Percentiles rank a stretch among this genome's conserved stretches.
Evolutionary conservation across 768 basidiomycete genomes (phyloP).

Genomic region (Clavulina sp.): DNA sequence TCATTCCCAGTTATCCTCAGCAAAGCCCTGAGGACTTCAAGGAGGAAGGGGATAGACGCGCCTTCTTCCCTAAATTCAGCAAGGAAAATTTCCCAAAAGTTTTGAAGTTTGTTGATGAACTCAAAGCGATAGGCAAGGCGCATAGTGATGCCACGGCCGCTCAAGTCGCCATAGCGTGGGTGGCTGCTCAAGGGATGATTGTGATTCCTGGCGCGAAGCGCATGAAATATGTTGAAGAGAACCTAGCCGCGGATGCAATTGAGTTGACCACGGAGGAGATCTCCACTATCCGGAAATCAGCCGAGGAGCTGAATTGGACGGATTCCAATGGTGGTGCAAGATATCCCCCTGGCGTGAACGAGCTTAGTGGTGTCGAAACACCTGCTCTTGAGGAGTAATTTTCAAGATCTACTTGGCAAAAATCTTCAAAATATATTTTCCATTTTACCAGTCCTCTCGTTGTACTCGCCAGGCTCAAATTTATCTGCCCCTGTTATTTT

Average conservation of each 20-base stretch:
- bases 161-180: constrained; percentile 15
- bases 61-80: constrained; percentile 3
- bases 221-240: constrained; percentile 3
- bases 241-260: neutral
- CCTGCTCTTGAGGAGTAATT: too few species aligned
- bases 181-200: constrained; percentile 12
- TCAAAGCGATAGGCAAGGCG: constrained; percentile 11
- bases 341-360: too few species aligned
- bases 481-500: too few species aligned
- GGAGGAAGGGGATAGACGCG: constrained; percentile 7
- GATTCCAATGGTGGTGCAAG: too few species aligned
- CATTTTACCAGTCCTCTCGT: too few species aligned
- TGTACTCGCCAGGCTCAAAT: too few species aligned
- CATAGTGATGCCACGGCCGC: constrained; percentile 9
- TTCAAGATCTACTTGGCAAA: too few species aligned
- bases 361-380: too few species aligned
- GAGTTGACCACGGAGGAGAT: neutral
- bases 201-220: constrained; percentile 13
- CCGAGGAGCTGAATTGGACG: neutral
- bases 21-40: constrained; percentile 5
- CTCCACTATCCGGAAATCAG: neutral
- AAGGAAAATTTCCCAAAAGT: constrained; percentile 12
- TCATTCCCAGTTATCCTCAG: constrained; percentile 4
- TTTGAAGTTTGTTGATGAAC: constrained; percentile 9
- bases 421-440: too few species aligned